Percentiles rank a stretch among this genome's conserved stretches.
These are phyloP conservation scores for Pyrus betulifolia DNA, from an alignment of 306 rosid genomes.

Conservation along the genomic window DNA sequence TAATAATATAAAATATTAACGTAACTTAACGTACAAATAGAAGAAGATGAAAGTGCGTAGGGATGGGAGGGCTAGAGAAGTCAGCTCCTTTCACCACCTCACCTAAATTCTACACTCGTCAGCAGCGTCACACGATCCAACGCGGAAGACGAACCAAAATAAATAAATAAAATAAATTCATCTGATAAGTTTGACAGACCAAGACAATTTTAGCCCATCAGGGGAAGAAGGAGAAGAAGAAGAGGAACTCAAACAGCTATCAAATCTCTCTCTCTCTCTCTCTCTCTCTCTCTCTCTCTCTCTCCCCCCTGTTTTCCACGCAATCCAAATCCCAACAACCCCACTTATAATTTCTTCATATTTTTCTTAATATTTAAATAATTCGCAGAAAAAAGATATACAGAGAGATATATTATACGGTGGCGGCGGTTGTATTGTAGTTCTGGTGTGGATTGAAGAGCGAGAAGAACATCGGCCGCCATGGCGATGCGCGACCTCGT, in stretches of 20 bases:
- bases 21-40: too few species aligned
- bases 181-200: neutral
- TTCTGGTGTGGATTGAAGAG: neutral
- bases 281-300: neutral
- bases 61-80: too few species aligned
- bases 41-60: too few species aligned
- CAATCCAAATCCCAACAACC: neutral
- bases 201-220: neutral
- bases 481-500: slow-evolving; percentile 98
- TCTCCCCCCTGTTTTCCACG: neutral
- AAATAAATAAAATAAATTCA: neutral
- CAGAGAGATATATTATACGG: neutral
- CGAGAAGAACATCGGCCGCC: neutral
- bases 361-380: neutral
- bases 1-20: too few species aligned
- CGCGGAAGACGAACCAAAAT: neutral
- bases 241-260: neutral
- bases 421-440: neutral
- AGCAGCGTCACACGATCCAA: neutral
- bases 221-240: neutral
- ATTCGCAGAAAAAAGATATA: neutral
- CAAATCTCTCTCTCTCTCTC: neutral
- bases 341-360: neutral
- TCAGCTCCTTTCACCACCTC: too few species aligned
- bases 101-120: neutral